Conservation (phyloP, 768 basidiomycete genomes). For the Agaricus bisporus region DNA sequence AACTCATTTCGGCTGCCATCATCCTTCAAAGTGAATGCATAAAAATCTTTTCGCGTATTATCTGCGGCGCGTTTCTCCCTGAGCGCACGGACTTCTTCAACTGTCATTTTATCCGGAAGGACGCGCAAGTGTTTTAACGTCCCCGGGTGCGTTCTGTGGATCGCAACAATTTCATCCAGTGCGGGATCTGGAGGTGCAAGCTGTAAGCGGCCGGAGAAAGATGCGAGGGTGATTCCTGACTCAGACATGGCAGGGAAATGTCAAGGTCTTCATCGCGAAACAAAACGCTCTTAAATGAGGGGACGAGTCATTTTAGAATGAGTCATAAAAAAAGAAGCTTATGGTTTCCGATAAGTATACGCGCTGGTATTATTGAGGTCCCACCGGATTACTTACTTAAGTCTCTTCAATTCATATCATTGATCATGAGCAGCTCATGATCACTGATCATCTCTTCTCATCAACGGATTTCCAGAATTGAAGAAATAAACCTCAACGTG, state of each 20-base stretch:
- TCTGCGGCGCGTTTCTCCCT: conserved; percentile 30
- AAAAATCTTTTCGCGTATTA: conserved; percentile 27
- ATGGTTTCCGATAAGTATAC: too few relatives aligned
- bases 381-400: too few relatives aligned
- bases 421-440: too few relatives aligned
- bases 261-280: not conserved
- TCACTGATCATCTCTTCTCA: too few relatives aligned
- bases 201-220: conserved; percentile 27
- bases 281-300: not conserved
- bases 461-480: too few relatives aligned
- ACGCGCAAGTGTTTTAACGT: conserved; percentile 32
- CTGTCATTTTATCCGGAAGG: conserved; percentile 28
- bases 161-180: conserved; percentile 29
- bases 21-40: conserved; percentile 24
- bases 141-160: conserved; percentile 32
- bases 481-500: too few relatives aligned
- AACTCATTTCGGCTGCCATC: conserved; percentile 21
- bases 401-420: too few relatives aligned
- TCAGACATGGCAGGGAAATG: conserved; percentile 13
- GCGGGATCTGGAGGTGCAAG: conserved; percentile 26
- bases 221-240: conserved; percentile 21
- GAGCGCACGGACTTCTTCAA: conserved; percentile 27
- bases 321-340: not conserved
- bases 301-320: not conserved
- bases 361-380: too few relatives aligned